Evolutionary conservation across 257 asterid genomes (phyloP), one percentile per base, ranked within the genome.

Genomic region (Jaltomata sinuosa): DNA sequence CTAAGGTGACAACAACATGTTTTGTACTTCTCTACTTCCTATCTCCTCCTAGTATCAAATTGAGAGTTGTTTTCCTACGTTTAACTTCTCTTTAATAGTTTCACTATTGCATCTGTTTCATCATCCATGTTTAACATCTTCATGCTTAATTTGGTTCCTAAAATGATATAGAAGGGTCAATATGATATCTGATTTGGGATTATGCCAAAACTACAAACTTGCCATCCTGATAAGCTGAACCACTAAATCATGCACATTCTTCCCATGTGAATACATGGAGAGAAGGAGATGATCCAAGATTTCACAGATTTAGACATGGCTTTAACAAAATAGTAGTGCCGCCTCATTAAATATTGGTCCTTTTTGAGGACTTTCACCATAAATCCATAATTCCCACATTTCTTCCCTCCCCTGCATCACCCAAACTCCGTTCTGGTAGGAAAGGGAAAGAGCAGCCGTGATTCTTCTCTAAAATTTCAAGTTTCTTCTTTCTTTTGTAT

Each of bases 1-100:
- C 88, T 97, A 87, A 94, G 99, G 99, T 95, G 87, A 91, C 81
- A 76, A 40, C 80, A 72, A 27, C 61, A 47, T 47, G 27, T 76
- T 76, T 76, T 76, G 42, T 76, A 47, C 25, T 76, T 76, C 62
- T 47, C 42, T 76, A 76, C 42, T 47, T 86, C 40, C 82, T 78
- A 76, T 52, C 59, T 65, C 72, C 40, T 71, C 18, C 4, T 65
- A n/a, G 71, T 38, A 32, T 83, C 55, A 76, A 25, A 47, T 27
- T 76, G 25, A 15, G 61, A 27, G 36, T 18, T 76, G 27, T 76
- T 76, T 47, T 47, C 81, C 81, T 71, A 18, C 25, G 3, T 42
- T 80, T 64, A 19, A 29, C 78, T 83, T 83, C 85, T 72, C 67
- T 16, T 47, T 47, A 19, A 47, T 76, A 49, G 15, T 76, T 76